Evolutionary conservation across 495 filamentous ascomycete species (phyloP).

Genomic region (Melanomma pulvis-pyrius): DNA sequence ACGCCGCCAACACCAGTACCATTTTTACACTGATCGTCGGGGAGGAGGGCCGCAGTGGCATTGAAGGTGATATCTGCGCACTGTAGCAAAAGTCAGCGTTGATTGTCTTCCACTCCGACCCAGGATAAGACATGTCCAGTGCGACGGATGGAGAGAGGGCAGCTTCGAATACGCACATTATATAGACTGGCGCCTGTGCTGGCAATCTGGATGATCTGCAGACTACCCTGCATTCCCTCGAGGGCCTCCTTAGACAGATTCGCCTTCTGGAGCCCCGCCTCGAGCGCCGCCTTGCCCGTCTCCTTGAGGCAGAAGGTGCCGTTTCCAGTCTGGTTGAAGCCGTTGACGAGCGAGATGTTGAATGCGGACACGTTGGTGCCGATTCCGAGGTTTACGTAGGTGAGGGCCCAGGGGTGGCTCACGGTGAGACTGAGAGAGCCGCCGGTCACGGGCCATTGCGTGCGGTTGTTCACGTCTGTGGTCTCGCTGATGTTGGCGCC

Average conservation of each 20-base stretch:
- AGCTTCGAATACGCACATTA: constrained; percentile 54
- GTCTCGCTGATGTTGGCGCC: constrained; percentile 59
- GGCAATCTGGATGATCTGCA: constrained; percentile 62
- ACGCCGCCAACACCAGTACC: constrained; percentile 46
- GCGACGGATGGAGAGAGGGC: background rate
- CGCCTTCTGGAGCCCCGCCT: constrained; percentile 20
- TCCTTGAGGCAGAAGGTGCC: constrained; percentile 62
- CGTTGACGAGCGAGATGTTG: constrained; percentile 59
- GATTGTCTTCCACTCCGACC: background rate
- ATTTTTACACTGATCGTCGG: constrained; percentile 53
- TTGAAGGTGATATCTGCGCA: constrained; percentile 67
- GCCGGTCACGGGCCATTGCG: constrained; percentile 61
- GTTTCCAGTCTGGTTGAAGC: constrained; percentile 62
- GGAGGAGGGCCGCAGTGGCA: constrained; percentile 47
- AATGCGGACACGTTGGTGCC: constrained; percentile 60
- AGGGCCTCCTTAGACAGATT: constrained; percentile 10
- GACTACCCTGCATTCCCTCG: constrained; percentile 56
- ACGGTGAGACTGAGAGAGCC: constrained; percentile 58
- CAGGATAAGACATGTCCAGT: constrained; percentile 6
- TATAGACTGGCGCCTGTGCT: constrained; percentile 57
- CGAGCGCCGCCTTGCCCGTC: constrained; percentile 44
- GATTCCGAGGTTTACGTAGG: constrained; percentile 66
- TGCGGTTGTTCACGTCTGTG: constrained; percentile 53
- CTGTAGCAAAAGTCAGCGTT: constrained; percentile 41
- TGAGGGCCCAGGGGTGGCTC: constrained; percentile 59